phyloP scores from a whole-genome alignment of 73 alveolate species.

The Paramecium octaurelia region DNA sequence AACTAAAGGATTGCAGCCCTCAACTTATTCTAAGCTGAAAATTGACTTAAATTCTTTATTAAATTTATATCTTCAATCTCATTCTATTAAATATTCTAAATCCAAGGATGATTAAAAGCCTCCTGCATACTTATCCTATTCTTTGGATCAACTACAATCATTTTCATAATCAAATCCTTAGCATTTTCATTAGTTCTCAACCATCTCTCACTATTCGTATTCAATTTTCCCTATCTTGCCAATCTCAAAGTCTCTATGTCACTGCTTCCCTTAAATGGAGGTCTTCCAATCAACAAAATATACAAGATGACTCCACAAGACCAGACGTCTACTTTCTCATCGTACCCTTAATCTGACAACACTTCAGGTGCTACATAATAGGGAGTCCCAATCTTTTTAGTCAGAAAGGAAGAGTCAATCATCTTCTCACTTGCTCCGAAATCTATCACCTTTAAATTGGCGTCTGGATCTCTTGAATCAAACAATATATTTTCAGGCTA shows the following conservation, averaged over 20 bases:
- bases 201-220: constrained; percentile 57
- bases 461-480: constrained; percentile 69
- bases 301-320: constrained; percentile 58
- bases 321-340: constrained; percentile 61
- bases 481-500: constrained; percentile 67
- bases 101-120: constrained; percentile 77
- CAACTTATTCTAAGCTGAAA: constrained; percentile 32
- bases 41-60: background rate
- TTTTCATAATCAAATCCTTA: constrained; percentile 69
- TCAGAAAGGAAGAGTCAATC: background rate
- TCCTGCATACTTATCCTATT: constrained; percentile 65
- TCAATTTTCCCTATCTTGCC: constrained; percentile 53
- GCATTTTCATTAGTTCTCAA: constrained; percentile 59
- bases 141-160: constrained; percentile 66
- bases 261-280: constrained; percentile 58
- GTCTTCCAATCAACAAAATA: constrained; percentile 54
- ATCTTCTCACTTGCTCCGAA: constrained; percentile 73
- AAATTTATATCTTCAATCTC: constrained; percentile 7
- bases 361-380: constrained; percentile 64
- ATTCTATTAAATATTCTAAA: constrained; percentile 43
- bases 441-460: constrained; percentile 80
- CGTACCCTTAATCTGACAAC: background rate
- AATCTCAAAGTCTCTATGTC: constrained; percentile 48
- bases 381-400: constrained; percentile 59
- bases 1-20: constrained; percentile 44